Base-by-base conservation (phyloP, 1,284 basidiomycete species). In the Malassezia vespertilionis region DNA sequence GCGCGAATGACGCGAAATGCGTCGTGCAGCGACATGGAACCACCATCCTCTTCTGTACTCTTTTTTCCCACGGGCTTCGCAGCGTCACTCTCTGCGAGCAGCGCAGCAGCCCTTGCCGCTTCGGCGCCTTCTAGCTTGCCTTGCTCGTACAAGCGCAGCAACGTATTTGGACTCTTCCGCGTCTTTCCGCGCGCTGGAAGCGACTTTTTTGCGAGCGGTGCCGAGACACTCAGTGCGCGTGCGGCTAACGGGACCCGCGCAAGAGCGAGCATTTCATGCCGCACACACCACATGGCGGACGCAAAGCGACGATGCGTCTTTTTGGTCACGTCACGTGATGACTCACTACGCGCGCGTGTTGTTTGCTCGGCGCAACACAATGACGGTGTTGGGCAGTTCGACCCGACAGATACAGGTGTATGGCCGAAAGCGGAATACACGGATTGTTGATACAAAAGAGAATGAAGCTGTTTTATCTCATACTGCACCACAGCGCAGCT, bases 141-240 rank as follows among this genome's bases (percentile, higher is more conserved):
- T 28, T 45, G 32, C 7, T 33, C 43, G 24, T 45, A 38, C 18
- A 51, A 27, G 11, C 48, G 42, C 38, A 51, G 35, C 14, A 51
- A 43, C 37, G 48, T 51, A 18, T 31, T 38, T 14, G 48, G 48
- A 30, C 48, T 51, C 38, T 61, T 61, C 28, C 57, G 44, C 4
- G 58, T 46, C 6, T 46, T 46, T 21, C 61, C 58, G n/a, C 56
- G 56, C 34, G 51, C 57, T 14, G 58, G 56, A 38, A 50, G 48
- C 2, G 54, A 57, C 53, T 63, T 63, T 34, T 58, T 59, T 35
- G 37, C 33, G 3, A 44, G 33, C 32, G 41, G 33, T 9, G 49
- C 23, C 26, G 54, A 46, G 8, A 54, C 55, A 47, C 50, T 51
- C 37, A 61, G 56, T 14, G 40, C 17, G 7, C 33, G 33, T n/a